These are phyloP conservation scores for Citropsis articulata DNA, from an alignment of 345 rosid species.

Conservation along the genomic window DNA sequence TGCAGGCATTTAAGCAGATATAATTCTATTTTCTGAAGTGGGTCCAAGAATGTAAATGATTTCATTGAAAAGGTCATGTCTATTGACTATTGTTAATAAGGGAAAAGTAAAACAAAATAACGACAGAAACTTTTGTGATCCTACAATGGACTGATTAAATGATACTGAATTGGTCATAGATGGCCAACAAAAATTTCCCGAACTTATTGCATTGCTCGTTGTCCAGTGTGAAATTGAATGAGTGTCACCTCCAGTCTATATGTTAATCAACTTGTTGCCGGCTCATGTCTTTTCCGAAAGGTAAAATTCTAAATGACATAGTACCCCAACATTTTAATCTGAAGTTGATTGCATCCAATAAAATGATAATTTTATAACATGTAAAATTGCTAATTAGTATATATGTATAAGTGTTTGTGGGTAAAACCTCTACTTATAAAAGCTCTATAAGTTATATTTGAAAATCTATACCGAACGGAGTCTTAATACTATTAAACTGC, in stretches of 20 bases:
- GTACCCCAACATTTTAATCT: no score
- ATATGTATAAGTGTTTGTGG: no score
- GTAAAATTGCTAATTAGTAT: no score
- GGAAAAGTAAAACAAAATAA: neutral
- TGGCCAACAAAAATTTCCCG: neutral
- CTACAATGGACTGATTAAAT: neutral
- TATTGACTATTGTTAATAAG: neutral
- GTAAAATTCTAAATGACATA: no score
- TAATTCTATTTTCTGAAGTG: neutral
- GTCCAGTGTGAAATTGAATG: neutral
- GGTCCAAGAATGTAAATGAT: neutral
- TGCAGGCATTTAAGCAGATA: neutral
- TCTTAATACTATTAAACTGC: no score
- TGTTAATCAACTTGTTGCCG: neutral
- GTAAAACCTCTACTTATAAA: no score
- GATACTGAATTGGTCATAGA: neutral
- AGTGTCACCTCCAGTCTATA: neutral
- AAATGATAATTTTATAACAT: no score
- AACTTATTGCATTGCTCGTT: neutral
- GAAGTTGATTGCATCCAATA: no score
- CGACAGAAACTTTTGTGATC: neutral
- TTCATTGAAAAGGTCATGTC: neutral
- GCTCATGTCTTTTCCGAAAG: neutral
- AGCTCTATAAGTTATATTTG: no score
- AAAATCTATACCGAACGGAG: no score